Percentiles rank a stretch among this genome's conserved stretches.
Conservation (phyloP, 257 asterid genomes). For the Salvia hispanica region DNA sequence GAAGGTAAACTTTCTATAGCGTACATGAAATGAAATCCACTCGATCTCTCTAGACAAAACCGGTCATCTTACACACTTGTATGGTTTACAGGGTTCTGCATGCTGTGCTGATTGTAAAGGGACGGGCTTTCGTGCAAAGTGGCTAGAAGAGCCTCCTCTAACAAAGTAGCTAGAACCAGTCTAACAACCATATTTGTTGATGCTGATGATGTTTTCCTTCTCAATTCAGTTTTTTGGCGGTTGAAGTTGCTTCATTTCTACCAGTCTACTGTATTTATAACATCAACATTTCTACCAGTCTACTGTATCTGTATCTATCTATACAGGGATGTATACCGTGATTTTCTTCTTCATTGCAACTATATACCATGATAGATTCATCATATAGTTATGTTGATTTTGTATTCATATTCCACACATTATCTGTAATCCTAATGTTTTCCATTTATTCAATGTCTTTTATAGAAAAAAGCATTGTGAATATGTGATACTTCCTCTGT, state of each 20-base stretch:
- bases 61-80: neutral
- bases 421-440: neutral
- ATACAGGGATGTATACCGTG: neutral
- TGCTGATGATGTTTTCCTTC: constrained; percentile 7
- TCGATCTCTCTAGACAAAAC: too few species aligned
- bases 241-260: constrained; percentile 7
- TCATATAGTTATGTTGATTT: neutral
- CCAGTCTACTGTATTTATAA: neutral
- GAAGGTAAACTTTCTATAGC: constrained; percentile 48
- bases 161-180: constrained; percentile 39
- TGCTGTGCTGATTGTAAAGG: constrained; percentile 87
- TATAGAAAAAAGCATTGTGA: too few species aligned
- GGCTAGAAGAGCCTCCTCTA: constrained; percentile 77
- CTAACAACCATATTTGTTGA: constrained; percentile 1
- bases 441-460: neutral
- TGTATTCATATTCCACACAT: neutral
- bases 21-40: too few species aligned
- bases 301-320: neutral
- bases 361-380: constrained; percentile 21
- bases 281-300: too few species aligned
- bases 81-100: constrained; percentile 60
- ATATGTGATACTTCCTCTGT: too few species aligned
- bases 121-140: constrained; percentile 91
- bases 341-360: neutral
- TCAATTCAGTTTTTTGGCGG: neutral